phyloP scores from a whole-genome alignment of 805 yeast genomes.

The Yamadazyma phyllophila region DNA sequence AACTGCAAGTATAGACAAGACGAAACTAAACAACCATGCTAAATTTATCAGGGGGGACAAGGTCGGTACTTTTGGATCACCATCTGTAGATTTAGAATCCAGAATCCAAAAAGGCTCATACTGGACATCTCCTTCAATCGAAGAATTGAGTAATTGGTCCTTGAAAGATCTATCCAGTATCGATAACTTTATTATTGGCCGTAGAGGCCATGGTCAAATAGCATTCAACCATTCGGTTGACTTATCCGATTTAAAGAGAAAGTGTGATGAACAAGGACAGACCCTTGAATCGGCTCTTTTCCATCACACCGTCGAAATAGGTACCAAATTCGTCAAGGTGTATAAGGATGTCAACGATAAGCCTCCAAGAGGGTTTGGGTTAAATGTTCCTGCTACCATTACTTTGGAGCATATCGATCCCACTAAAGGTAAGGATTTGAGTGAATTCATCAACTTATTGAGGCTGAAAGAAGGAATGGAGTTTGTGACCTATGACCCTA shows the following conservation, averaged over 20 bases:
- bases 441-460: slow-evolving; percentile 47
- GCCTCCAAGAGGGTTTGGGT: slow-evolving; percentile 64
- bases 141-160: slow-evolving; percentile 44
- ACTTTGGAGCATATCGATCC: slow-evolving; percentile 65
- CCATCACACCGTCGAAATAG: slow-evolving; percentile 37
- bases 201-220: slow-evolving; percentile 66
- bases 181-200: slow-evolving; percentile 65
- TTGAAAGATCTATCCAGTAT: slow-evolving; percentile 51
- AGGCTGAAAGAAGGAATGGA: slow-evolving; percentile 65
- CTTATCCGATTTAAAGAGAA: slow-evolving; percentile 48
- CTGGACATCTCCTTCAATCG: slow-evolving; percentile 70
- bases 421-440: slow-evolving; percentile 37
- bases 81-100: neutral
- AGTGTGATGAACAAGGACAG: slow-evolving; percentile 29
- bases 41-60: neutral
- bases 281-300: slow-evolving; percentile 44
- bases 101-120: slow-evolving; percentile 39
- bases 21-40: neutral
- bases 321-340: slow-evolving; percentile 54
- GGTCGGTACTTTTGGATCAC: neutral
- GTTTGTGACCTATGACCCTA: slow-evolving; percentile 76
- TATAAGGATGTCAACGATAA: slow-evolving; percentile 53
- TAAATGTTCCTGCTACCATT: slow-evolving; percentile 75
- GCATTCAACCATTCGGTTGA: slow-evolving; percentile 70
- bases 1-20: neutral